Evolutionary conservation across 768 basidiomycete species (phyloP), one percentile per base, ranked within the genome.

Genomic region (Paxillus rubicundulus): DNA sequence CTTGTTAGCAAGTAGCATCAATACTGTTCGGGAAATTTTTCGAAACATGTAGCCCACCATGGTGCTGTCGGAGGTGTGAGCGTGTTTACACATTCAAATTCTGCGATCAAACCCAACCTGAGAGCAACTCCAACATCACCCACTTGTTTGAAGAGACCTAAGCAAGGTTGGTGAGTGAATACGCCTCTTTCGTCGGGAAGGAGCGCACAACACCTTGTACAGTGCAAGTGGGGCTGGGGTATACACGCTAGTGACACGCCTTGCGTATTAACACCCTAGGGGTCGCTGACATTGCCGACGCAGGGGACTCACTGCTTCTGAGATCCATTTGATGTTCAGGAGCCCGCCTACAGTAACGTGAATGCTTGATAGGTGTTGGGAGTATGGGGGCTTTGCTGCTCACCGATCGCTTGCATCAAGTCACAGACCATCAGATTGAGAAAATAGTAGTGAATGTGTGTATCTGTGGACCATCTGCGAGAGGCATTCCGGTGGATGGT

Each of bases 121-220:
- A 76, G 53, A 27, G 74, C 73, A 13, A 74, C 72, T 6, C 72
- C 72, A 13, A 74, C 74, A 53, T 75, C 74, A 3, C 74, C 74
- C 28, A 70, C 58, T 45, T 76, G 68, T 49, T 74, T 71, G 53
- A 74, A 57, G 6, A 70, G 61, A 33, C 72, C 73, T 73, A 32
- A 28, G 21, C 5, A 21, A 24, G 24, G 24, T 6, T 21, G 20
- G 33, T 48, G 17, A 52, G 17, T 9, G 9, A 10, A 2, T n/a
- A 14, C 14, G 12, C 28, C 20, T 13, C 18, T 13, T 2, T 21
- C 12, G 5, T 13, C 38, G 18, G 24, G 24, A 45, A 47, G 28
- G 17, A 36, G 34, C 18, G 37, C 18, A 21, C 47, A 36, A 34
- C 53, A 69, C 73, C 74, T 66, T 75, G 74, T 4, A 66, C 61